Base-by-base conservation (phyloP, 805 yeast species). In the Barnettozyma siamensis region DNA sequence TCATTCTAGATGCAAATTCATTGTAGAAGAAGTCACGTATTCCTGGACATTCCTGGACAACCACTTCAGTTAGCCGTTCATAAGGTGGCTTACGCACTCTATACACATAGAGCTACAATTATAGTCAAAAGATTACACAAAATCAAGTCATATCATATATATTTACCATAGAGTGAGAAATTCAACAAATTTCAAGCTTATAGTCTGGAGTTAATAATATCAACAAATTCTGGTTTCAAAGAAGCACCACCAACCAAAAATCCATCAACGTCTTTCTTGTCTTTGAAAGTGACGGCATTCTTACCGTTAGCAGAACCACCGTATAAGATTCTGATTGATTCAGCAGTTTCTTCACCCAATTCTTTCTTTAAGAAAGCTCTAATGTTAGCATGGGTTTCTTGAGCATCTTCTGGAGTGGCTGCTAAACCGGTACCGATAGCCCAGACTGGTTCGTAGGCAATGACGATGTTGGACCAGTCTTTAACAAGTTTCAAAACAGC, bases 401-500 rank as follows among this genome's bases (percentile, higher is more conserved):
- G 96, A 55, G 99, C 99, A 65, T 93, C 99, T 55, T 84, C 86
- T 55, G 99, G 88, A 57, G 99, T 93, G 48, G 99, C 98, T 59
- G 98, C 96, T 63, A 93, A 80, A 64, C 99, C 99, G 57, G 98
- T 89, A 67, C 99, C 99, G 59, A 93, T 93, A 59, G 99, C 99
- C 99, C 99, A 93, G 55, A 93, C 96, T 59, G 99, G 99, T 75
- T 93, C 99, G 74, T 93, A 93, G 61, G 99, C 99, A 66, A 93
- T 72, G 53, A 93, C 98, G 54, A 93, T 75, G 67, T 85, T 76
- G 50, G 83, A 59, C 98, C 98, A 91, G 80, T 89, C 97, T 59
- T 65, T 60, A 49, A 88, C 81, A 47, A 82, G 73, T 64, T 79
- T 83, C 60, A 84, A 70, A 48, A 84, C 97, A 48, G 98, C 96